phyloP scores from a whole-genome alignment of 108 stramenopile species.

The Mediolabrus comicus region DNA sequence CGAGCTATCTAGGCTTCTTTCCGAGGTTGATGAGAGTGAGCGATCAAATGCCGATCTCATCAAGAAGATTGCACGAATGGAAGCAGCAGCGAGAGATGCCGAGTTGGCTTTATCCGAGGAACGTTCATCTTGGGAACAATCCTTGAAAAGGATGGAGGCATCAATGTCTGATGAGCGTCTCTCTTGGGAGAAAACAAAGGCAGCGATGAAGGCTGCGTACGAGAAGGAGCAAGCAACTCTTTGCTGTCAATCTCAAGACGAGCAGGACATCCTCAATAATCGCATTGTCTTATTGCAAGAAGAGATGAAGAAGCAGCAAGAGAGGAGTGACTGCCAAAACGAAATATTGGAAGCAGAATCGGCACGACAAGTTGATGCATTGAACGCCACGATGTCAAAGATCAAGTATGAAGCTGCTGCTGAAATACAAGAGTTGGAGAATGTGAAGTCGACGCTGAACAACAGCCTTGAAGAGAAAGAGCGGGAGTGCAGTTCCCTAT shows the following conservation, averaged over 20 bases:
- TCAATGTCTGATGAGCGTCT: slow-evolving; percentile 17
- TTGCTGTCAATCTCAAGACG: slow-evolving; percentile 12
- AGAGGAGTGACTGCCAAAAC: slow-evolving; percentile 3
- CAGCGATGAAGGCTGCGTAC: slow-evolving; percentile 20
- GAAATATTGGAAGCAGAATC: slow-evolving; percentile 15
- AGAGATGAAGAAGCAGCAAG: slow-evolving; percentile 17
- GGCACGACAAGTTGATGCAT: slow-evolving; percentile 6
- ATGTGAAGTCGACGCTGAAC: not conserved
- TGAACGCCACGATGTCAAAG: slow-evolving; percentile 19
- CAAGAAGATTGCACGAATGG: not conserved
- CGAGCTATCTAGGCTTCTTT: slow-evolving; percentile 3
- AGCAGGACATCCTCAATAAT: slow-evolving; percentile 17
- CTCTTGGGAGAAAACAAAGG: slow-evolving; percentile 31
- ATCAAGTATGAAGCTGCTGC: slow-evolving; percentile 21
- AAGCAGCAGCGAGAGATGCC: slow-evolving; percentile 5
- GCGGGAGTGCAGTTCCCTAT: slow-evolving; percentile 6
- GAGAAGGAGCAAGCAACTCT: slow-evolving; percentile 16
- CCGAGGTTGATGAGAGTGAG: not conserved
- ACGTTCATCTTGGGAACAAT: not conserved
- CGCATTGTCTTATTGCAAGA: slow-evolving; percentile 10
- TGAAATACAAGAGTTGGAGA: slow-evolving; percentile 18
- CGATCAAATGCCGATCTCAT: not conserved
- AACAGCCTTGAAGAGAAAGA: slow-evolving; percentile 9
- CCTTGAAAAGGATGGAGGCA: slow-evolving; percentile 4
- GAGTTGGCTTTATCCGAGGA: not conserved